A percentile compares a stretch with the other conserved stretches of the same genome.
Conservation (phyloP, 2,329 filamentous ascomycete species). For the Monilinia laxa region DNA sequence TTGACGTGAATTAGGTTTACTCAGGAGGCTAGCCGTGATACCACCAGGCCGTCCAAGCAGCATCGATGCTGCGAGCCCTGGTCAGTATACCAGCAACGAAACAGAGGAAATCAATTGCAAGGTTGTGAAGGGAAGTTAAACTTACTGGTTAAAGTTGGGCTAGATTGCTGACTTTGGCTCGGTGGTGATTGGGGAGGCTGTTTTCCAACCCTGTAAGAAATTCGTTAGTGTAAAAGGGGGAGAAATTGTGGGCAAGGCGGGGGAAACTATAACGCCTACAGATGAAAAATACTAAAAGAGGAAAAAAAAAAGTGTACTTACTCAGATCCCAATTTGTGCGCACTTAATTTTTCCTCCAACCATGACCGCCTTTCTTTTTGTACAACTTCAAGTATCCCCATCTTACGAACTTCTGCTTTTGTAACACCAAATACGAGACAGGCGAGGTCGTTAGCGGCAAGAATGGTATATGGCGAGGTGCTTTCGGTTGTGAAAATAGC, state of each 20-base stretch:
- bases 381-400: conserved; percentile 94
- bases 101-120: not conserved
- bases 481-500: conserved; percentile 97
- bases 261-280: not conserved
- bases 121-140: not conserved
- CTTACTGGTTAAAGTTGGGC: conserved; percentile 37
- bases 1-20: conserved; percentile 64
- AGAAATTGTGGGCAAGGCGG: not conserved
- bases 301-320: not conserved
- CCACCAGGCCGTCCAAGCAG: conserved; percentile 67
- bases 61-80: conserved; percentile 46
- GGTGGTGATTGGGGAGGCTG: conserved; percentile 28
- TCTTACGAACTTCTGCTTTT: conserved; percentile 88
- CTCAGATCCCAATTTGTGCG: conserved; percentile 53
- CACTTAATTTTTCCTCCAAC: conserved; percentile 80
- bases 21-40: conserved; percentile 84
- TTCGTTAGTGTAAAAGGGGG: conserved; percentile 8
- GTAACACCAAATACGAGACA: conserved; percentile 99
- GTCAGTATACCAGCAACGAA: conserved; percentile 18
- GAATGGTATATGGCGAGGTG: conserved; percentile 88
- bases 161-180: conserved; percentile 36
- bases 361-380: conserved; percentile 84
- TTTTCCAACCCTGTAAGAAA: conserved; percentile 29
- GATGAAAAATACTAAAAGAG: not conserved
- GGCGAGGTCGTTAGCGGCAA: conserved; percentile 92